Base-by-base conservation (phyloP, 1,139 yeast species). In the Saccharomyces hybrid region DNA sequence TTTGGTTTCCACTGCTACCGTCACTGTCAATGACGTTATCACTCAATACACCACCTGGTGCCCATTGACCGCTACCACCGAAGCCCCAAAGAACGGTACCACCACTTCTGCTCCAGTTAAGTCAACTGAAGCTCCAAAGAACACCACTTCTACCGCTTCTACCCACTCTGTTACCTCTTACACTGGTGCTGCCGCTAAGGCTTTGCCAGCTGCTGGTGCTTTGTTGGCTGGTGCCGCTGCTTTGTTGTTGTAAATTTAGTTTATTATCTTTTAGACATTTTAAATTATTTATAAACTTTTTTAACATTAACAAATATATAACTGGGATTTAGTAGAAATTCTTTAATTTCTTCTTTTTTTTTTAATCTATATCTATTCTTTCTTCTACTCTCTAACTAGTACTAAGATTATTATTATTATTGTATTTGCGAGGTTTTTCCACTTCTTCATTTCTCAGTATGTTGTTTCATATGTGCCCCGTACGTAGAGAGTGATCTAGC, bases 131-230 rank as follows among this genome's bases (percentile, higher is more conserved):
- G 38, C 7, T 32, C 38, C 38, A 32, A 32, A 49, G 50, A 48
- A 31, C 27, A 34, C 52, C 13, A 47, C 28, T 25, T 30, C 57
- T 25, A 25, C 50, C 7, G 49, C 55, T 23, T 32, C 50, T 14
- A 41, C 49, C 30, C 48, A 50, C 52, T 51, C 57, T 48, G 54
- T 59, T 13, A 52, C 62, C 49, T 42, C 62, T 47, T 60, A 55
- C 59, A 58, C 62, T 54, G 65, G 65, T 63, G 68, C 66, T 57
- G 68, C 66, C 56, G 67, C 61, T 50, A 62, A 60, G 60, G 67
- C 66, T 57, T 58, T 64, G 57, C 68, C 68, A 61, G 68, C 67
- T 61, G 68, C 65, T 51, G 67, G 67, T 63, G 68, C 68, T 59
- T 59, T 65, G 61, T 56, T 63, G 49, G 68, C 67, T 53, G 68